phyloP scores from a whole-genome alignment of 169 alveolate genomes.

The Plasmodium chabaudi region DNA sequence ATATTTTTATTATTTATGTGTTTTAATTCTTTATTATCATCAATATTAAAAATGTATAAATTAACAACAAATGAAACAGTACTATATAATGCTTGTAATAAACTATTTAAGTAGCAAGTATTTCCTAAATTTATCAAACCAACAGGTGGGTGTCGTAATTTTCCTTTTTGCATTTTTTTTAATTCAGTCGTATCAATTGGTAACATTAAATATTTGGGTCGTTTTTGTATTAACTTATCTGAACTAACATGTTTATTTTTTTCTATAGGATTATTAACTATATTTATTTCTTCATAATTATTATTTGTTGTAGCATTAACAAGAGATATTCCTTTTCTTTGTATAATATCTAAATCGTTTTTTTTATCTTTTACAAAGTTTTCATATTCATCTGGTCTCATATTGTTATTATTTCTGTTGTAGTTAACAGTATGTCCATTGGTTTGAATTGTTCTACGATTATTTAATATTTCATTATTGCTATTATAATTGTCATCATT shows the following conservation, averaged over 20 bases:
- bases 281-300: conserved; percentile 25
- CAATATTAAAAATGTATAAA: conserved; percentile 41
- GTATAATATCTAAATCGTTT: too few relatives aligned
- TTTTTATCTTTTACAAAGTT: too few relatives aligned
- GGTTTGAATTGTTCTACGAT: too few relatives aligned
- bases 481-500: too few relatives aligned
- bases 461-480: too few relatives aligned
- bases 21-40: not conserved
- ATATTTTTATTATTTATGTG: not conserved
- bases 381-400: too few relatives aligned
- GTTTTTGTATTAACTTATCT: not conserved
- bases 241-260: not conserved
- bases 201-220: conserved; percentile 51
- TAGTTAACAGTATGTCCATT: too few relatives aligned
- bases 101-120: conserved; percentile 96
- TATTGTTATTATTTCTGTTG: too few relatives aligned
- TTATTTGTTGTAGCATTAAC: not conserved
- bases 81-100: conserved; percentile 95
- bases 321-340: too few relatives aligned
- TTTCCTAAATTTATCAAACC: conserved; percentile 95
- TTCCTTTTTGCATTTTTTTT: conserved; percentile 35
- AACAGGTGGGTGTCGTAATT: conserved; percentile 58
- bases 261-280: not conserved
- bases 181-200: conserved; percentile 11
- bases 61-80: conserved; percentile 84